Evolutionary conservation across 257 asterid genomes (phyloP), one percentile per base, ranked within the genome.

Genomic region (Solanum tacnaense): DNA sequence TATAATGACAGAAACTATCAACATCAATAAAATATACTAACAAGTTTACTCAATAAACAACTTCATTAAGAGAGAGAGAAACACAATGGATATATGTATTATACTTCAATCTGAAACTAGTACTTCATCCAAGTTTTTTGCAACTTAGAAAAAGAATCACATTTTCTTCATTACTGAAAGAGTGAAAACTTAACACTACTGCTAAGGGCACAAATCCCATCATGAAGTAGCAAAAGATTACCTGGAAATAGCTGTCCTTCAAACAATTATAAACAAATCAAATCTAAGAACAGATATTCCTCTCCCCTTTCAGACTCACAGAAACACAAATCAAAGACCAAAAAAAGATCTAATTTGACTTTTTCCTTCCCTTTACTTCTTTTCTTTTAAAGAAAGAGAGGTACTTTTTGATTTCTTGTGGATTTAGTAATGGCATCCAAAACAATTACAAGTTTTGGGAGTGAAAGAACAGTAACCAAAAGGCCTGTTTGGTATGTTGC

Each of bases 401-500:
- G 85, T 89, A 87, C 87, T 35, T 87, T 13, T 41, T 32, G n/a
- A 15, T 44, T 44, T 79, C 85, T 79, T 79, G 5, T 79, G 89
- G 49, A 16, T 35, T 72, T 84, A 92, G 91, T 89, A 75, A 90
- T 95, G 97, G 92, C 99, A 96, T 70, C 94, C 93, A 88, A 94
- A 91, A 92, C 98, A 95, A 91, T 92, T 94, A 84, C 98, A 95
- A 58, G 97, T 92, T 92, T 91, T 93, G 91, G 98, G 98, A 88
- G 95, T 93, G 93, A 95, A 95, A 52, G 98, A 94, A 62, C 98
- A 95, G 90, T 87, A 94, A 2, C 98, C 98, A 89, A 95, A 95
- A 90, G 98, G 98, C 92, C 96, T 92, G 92, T 95, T 93, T 84
- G 98, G 98, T 39, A 95, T 95, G 91, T 95, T 94, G 95, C 98